Evolutionary conservation across 2,329 filamentous ascomycete species (phyloP).

Genomic region (Calonectria pseudoturangicola): DNA sequence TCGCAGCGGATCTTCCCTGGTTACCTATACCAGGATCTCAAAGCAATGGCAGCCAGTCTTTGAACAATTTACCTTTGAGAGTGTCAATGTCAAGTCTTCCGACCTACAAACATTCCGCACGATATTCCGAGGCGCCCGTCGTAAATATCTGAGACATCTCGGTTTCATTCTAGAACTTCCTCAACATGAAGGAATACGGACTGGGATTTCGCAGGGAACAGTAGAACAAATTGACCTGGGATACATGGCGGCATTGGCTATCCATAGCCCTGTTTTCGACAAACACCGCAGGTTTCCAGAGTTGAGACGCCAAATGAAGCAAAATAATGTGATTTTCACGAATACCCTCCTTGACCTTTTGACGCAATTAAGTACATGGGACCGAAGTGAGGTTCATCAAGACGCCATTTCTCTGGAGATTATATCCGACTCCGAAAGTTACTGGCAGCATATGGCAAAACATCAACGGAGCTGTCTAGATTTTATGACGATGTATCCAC

Average conservation of each 20-base stretch:
- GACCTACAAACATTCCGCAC: neutral
- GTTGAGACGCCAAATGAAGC: neutral
- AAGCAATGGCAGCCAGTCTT: slow-evolving; percentile 29
- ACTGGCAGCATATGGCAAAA: slow-evolving; percentile 27
- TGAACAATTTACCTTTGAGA: slow-evolving; percentile 16
- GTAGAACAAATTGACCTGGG: neutral
- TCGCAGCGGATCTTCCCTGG: neutral
- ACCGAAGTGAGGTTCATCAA: neutral
- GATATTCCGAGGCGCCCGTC: slow-evolving; percentile 1
- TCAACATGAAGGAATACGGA: neutral
- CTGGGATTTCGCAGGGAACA: neutral
- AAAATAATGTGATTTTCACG: neutral
- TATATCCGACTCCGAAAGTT: slow-evolving; percentile 19
- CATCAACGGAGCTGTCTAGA: neutral
- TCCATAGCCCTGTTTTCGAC: neutral
- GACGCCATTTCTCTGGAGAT: slow-evolving; percentile 25
- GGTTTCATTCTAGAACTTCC: slow-evolving; percentile 12
- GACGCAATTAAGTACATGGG: neutral
- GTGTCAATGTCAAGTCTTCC: slow-evolving; percentile 7
- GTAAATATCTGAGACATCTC: slow-evolving; percentile 22
- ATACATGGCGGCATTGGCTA: neutral
- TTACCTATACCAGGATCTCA: neutral
- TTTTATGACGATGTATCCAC: neutral
- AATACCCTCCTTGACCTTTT: neutral
- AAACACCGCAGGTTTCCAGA: neutral